Evolutionary conservation across 306 rosid genomes (phyloP), one percentile per base, ranked within the genome.

Genomic region (Trifolium fragiferum): DNA sequence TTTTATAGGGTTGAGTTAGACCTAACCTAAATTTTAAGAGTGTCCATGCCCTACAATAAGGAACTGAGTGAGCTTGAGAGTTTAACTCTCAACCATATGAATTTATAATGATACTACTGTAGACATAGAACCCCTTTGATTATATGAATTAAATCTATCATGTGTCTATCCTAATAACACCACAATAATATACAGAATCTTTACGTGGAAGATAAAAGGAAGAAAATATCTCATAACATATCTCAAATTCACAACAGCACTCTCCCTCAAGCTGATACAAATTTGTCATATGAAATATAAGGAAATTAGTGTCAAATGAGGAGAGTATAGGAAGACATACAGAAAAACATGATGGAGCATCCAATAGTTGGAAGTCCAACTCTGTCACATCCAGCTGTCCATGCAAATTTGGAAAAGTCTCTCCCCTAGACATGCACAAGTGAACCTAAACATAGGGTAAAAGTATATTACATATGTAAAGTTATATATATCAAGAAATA

Each of bases 331-430:
- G 25, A 74, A 65, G 80, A 81, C 96, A 38, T 87, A 93, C 97
- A 54, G 93, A 88, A 87, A 93, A 93, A 73, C 89, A 44, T 68
- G 98, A 93, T 10, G 98, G 93, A 25, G 97, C 97, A 80, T 83
- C 93, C 82, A 74, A 80, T 81, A 90, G 76, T 75, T 88, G 93
- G 80, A 93, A 93, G 62, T 85, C 90, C 92, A 89, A 76, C 77
- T 96, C 96, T 2, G 82, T 87, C 77, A 89, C 92, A 72, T 93
- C 96, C 85, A 93, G 96, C 81, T 88, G 98, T 81, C 98, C 98
- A 35, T 93, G 93, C 77, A 93, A 82, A 85, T 91, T 91, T 27
- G 97, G 96, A 85, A 93, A 93, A 59, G 85, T 84, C 84, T 93
- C 98, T 80, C 92, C 97, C 61, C 76, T 86, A 69, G 96, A 91